Conservation (phyloP, 164 flowering plant species). For the Chloranthus sessilifolius region DNA sequence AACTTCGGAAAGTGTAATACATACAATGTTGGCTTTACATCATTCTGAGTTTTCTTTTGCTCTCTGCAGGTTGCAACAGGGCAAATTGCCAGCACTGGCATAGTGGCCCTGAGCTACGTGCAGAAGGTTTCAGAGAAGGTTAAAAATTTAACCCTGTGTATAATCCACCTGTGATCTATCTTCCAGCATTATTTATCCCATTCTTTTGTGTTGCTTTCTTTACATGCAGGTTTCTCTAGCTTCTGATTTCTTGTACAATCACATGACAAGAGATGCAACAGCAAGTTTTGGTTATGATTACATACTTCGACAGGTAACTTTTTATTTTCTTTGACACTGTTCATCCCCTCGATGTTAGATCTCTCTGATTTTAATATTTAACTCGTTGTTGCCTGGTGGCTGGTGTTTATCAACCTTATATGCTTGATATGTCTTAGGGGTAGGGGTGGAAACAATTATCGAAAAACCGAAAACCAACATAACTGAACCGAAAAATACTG, state of each 20-base stretch:
- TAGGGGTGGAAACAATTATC: too few species aligned
- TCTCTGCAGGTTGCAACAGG: conserved; percentile 80
- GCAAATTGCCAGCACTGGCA: conserved; percentile 88
- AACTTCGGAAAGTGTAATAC: not conserved
- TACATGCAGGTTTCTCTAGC: conserved; percentile 76
- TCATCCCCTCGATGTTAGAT: too few species aligned
- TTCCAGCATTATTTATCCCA: too few species aligned
- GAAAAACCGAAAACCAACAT: too few species aligned
- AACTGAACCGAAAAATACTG: too few species aligned
- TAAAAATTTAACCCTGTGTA: not conserved
- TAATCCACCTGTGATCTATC: not conserved
- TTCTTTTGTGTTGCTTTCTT: too few species aligned
- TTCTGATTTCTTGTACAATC: conserved; percentile 87
- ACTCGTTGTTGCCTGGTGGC: too few species aligned
- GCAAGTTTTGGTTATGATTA: conserved; percentile 95
- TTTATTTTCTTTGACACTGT: too few species aligned
- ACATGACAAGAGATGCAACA: conserved; percentile 81
- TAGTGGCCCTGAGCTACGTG: conserved; percentile 85
- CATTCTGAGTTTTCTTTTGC: too few species aligned
- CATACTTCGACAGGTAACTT: conserved; percentile 93
- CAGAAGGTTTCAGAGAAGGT: conserved; percentile 98
- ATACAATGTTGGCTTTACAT: not conserved
- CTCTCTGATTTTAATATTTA: too few species aligned
- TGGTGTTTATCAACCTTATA: too few species aligned
- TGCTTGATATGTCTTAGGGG: too few species aligned